Base-by-base conservation (phyloP, 1,139 yeast species). In the Lodderomyces theae region DNA sequence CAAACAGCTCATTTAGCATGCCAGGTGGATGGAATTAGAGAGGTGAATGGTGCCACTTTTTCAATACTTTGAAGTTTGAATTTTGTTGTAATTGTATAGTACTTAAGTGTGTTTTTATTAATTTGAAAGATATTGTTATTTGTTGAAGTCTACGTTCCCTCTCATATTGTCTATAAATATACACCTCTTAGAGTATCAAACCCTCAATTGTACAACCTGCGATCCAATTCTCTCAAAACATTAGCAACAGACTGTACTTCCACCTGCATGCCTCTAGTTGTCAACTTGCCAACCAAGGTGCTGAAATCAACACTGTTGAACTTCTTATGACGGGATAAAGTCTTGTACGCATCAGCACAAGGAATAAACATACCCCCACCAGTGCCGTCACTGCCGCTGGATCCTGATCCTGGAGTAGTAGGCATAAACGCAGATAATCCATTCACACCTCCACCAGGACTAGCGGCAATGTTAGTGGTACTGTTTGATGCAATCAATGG, bases 211-310 rank as follows among this genome's bases (percentile, higher is more conserved):
- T 80, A 80, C 40, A 83, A 65, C 51, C 86, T 69, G 53, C 87
- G 72, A 58, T 87, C 95, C 51, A 87, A 69, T 54, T 86, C 92
- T 34, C 95, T 69, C 47, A 87, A 66, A 19, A 86, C 89, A 51
- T 83, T 84, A 21, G 92, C 95, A 25, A 87, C 94, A 46, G 87
- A 79, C 54, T 84, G 87, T 7, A 86, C 95, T 54, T 87, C 96
- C 33, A 87, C 95, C 53, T 84, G 88, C 86, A 86, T 85, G 2
- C 95, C 95, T 49, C 86, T 69, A 0, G 95, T 86, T 31, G 85
- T 81, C 49, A 87, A 70, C 53, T 83, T 80, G 8, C 87, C 87
- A 4, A 87, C 89, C 47, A 87, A 67, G 1, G 81, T 76, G 40
- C 85, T 78, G 53, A 87, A 79, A 49, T 86, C 95, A 13, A 83